Percentiles rank a stretch among this genome's conserved stretches.
Evolutionary conservation across 106 monocot species (phyloP).

Genomic region (Apostasia ramifera): DNA sequence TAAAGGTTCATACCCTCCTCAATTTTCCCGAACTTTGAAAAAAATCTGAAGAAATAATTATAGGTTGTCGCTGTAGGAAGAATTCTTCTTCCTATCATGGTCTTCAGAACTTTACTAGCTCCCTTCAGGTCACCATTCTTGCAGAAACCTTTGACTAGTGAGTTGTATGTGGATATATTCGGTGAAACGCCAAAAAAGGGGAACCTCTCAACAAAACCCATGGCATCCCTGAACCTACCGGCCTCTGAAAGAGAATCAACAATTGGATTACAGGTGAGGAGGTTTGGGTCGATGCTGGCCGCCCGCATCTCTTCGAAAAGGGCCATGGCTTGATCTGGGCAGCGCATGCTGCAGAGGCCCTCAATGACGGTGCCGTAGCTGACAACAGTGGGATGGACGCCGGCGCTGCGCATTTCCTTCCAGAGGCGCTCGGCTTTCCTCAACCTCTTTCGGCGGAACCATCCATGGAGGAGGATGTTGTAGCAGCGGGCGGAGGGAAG

Average conservation of each 20-base stretch:
- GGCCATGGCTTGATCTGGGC: conserved; percentile 38
- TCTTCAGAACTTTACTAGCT: conserved; percentile 54
- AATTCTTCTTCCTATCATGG: conserved; percentile 57
- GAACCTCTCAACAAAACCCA: conserved; percentile 62
- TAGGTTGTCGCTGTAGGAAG: conserved; percentile 68
- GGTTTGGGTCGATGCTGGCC: conserved; percentile 39
- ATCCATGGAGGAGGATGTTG: conserved; percentile 73
- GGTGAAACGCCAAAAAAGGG: conserved; percentile 60
- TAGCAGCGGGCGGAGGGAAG: conserved; percentile 35
- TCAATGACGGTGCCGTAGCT: conserved; percentile 72
- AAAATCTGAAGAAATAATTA: conserved; percentile 74
- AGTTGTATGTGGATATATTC: conserved; percentile 73
- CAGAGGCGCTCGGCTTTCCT: conserved; percentile 42
- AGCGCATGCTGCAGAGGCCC: conserved; percentile 55
- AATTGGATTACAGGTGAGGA: conserved; percentile 55
- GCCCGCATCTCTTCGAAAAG: conserved; percentile 57
- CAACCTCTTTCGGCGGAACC: conserved; percentile 49
- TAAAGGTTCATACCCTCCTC: conserved; percentile 80
- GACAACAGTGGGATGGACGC: conserved; percentile 48
- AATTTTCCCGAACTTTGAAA: conserved; percentile 42
- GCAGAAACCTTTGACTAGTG: conserved; percentile 71
- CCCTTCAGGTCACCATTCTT: conserved; percentile 61
- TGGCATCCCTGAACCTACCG: conserved; percentile 60
- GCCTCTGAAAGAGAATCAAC: conserved; percentile 63
- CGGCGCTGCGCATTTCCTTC: conserved; percentile 35